A percentile compares a stretch with the other conserved stretches of the same genome.
phyloP scores from a whole-genome alignment of 2,329 filamentous ascomycete species.

The Penicillium decumbens region DNA sequence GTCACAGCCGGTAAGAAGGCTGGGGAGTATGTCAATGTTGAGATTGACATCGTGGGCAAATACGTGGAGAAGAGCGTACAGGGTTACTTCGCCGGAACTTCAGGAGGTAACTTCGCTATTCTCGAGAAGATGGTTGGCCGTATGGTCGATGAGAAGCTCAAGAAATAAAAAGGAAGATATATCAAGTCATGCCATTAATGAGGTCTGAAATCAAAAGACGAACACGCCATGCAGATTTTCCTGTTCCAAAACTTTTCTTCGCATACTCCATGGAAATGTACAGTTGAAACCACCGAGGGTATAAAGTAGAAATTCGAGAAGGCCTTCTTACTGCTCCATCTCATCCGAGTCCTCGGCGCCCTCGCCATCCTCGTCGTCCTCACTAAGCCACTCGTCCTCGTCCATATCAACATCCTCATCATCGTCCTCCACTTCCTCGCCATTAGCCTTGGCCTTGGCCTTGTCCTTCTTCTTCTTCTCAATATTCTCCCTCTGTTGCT shows the following conservation, averaged over 20 bases:
- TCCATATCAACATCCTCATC: constrained; percentile 53
- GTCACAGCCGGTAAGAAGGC: constrained; percentile 72
- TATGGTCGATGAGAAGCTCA: constrained; percentile 67
- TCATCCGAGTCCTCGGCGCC: constrained; percentile 41
- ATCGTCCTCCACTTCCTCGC: constrained; percentile 45
- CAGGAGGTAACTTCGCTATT: constrained; percentile 46
- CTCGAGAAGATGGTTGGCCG: constrained; percentile 69
- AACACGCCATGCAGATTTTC: constrained; percentile 3
- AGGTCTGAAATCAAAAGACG: background rate
- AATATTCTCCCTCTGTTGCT: constrained; percentile 82
- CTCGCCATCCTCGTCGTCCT: constrained; percentile 44
- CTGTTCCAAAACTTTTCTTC: constrained; percentile 9
- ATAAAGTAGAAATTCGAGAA: constrained; percentile 11
- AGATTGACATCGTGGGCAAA: constrained; percentile 78
- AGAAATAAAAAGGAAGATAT: constrained; percentile 25
- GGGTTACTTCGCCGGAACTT: constrained; percentile 60
- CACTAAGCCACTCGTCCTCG: constrained; percentile 51
- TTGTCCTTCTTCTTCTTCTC: constrained; percentile 73
- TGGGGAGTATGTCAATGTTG: constrained; percentile 82
- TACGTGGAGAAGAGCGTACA: constrained; percentile 72
- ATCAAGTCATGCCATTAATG: constrained; percentile 7
- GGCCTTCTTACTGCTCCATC: constrained; percentile 38
- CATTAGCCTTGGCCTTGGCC: constrained; percentile 45
- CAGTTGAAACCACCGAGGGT: constrained; percentile 16
- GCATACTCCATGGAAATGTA: constrained; percentile 17